phyloP scores from a whole-genome alignment of 805 yeast genomes.

The Saccharomycopsis babjevae region DNA sequence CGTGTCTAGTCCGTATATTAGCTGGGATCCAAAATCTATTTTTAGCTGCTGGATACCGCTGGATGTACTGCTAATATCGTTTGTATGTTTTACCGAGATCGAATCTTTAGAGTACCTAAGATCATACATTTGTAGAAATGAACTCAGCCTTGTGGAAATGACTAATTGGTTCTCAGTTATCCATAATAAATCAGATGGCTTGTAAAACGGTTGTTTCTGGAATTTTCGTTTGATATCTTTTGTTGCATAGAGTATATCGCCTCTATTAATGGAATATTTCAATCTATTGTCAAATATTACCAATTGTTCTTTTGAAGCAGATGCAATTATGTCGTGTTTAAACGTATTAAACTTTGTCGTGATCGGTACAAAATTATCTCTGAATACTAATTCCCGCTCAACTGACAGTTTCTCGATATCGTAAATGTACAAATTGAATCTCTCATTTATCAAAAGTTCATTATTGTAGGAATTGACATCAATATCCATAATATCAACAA shows the following conservation, averaged over 20 bases:
- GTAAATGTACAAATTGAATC: not conserved
- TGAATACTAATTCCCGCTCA: not conserved
- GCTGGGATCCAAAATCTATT: not conserved
- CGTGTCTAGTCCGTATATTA: not conserved
- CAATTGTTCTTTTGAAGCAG: conserved; percentile 1
- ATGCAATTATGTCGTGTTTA: not conserved
- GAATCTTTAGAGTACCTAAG: not conserved
- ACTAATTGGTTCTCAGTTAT: not conserved
- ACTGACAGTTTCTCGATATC: not conserved
- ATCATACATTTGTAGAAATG: conserved; percentile 1
- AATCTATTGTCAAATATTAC: conserved; percentile 1
- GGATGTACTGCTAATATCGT: not conserved
- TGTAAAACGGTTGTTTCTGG: not conserved
- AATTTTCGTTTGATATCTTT: not conserved
- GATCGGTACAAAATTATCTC: not conserved
- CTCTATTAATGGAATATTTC: not conserved
- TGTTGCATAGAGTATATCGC: not conserved
- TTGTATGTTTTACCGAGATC: not conserved
- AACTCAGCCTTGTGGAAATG: not conserved
- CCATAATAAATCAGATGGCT: conserved; percentile 3
- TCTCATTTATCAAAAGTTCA: not conserved
- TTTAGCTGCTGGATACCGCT: not conserved
- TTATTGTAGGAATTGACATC: not conserved
- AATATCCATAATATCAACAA: conserved; percentile 3
- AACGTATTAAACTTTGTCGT: not conserved